These are phyloP conservation scores for Sechiopsis laciniata DNA, from an alignment of 306 rosid genomes.

Conservation along the genomic window DNA sequence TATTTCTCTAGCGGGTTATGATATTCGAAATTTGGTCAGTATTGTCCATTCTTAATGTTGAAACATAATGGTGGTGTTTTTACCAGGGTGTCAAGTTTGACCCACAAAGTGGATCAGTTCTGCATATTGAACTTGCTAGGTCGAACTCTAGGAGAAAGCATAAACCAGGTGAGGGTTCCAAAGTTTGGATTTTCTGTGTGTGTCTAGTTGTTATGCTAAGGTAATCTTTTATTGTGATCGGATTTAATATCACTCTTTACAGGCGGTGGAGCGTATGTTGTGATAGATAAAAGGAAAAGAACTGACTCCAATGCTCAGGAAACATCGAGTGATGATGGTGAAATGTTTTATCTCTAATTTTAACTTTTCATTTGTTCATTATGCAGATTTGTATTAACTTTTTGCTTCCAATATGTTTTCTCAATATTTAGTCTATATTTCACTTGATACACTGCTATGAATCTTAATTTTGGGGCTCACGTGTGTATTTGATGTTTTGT, in stretches of 20 bases:
- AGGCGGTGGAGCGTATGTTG: constrained; percentile 88
- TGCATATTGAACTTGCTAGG: constrained; percentile 86
- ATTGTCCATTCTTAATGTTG: neutral
- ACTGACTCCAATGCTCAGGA: constrained; percentile 51
- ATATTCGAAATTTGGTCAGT: neutral
- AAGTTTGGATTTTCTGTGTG: neutral
- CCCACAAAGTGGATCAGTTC: constrained; percentile 76
- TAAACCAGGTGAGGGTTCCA: constrained; percentile 53
- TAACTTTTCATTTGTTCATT: neutral
- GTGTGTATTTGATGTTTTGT: constrained; percentile 28
- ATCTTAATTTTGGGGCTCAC: constrained; percentile 34
- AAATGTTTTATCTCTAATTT: constrained; percentile 18
- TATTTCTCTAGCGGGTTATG: neutral
- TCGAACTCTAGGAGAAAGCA: constrained; percentile 94
- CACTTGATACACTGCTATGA: constrained; percentile 12
- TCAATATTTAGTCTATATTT: constrained; percentile 13
- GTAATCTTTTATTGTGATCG: constrained; percentile 20
- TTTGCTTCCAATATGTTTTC: neutral
- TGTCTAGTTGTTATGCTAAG: neutral
- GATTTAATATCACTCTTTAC: constrained; percentile 24
- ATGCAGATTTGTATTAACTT: neutral
- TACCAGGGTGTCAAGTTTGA: constrained; percentile 89
- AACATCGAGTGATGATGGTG: constrained; percentile 79
- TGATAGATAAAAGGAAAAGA: constrained; percentile 78
- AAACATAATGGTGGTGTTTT: neutral